These are phyloP conservation scores for Tylopilus subfusipes DNA, from an alignment of 768 basidiomycete species.

Conservation along the genomic window DNA sequence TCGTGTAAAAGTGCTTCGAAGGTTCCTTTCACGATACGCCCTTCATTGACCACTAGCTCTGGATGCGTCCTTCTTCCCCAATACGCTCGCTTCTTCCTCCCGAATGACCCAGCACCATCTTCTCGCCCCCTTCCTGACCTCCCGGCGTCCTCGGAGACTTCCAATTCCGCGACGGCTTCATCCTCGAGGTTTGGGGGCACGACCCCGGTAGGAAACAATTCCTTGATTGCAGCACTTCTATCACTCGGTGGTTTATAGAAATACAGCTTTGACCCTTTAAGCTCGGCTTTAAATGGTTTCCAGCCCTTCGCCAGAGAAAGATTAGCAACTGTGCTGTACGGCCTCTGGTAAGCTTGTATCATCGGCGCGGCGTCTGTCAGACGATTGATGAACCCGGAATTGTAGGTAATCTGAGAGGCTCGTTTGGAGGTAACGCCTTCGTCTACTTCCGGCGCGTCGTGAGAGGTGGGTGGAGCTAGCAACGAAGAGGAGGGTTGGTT, in stretches of 20 bases:
- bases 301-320: constrained; percentile 61
- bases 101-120: constrained; percentile 25
- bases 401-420: constrained; percentile 75
- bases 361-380: constrained; percentile 49
- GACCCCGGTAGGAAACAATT: constrained; percentile 67
- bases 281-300: constrained; percentile 82
- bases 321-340: constrained; percentile 33
- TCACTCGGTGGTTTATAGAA: constrained; percentile 85
- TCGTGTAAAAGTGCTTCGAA: constrained; percentile 82
- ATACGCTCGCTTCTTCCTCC: constrained; percentile 62
- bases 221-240: constrained; percentile 57
- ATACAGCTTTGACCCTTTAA: constrained; percentile 81
- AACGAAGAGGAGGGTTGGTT: constrained; percentile 42
- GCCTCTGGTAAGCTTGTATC: constrained; percentile 28
- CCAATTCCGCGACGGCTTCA: constrained; percentile 30
- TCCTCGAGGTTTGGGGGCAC: constrained; percentile 54
- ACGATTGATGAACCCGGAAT: constrained; percentile 74
- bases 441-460: constrained; percentile 39
- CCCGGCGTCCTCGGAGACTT: constrained; percentile 26
- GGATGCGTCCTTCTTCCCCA: constrained; percentile 79
- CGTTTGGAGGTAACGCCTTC: constrained; percentile 46
- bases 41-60: constrained; percentile 47
- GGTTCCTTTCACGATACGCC: constrained; percentile 57
- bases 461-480: constrained; percentile 48
- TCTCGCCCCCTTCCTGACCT: constrained; percentile 34